Conservation (phyloP, 23 red algal species). For the Gracilaria gracilis region DNA sequence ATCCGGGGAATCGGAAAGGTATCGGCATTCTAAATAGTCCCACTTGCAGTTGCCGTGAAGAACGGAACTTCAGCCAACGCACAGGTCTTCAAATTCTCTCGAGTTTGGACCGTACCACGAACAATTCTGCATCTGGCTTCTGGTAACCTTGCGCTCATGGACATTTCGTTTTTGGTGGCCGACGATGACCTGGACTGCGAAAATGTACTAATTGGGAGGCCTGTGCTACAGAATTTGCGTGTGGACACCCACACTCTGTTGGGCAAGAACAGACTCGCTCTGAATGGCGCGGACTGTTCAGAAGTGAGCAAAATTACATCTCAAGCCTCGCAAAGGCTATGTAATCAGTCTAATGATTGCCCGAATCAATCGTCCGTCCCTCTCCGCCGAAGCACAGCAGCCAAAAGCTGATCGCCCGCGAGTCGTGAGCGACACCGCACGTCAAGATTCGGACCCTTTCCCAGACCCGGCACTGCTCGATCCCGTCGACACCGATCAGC, state of each 20-base stretch:
- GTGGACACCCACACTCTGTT: slow-evolving; percentile 57
- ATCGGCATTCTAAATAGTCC: not conserved
- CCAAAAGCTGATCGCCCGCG: not conserved
- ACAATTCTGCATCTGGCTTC: slow-evolving; percentile 38
- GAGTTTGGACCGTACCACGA: slow-evolving; percentile 27
- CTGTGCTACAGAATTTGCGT: slow-evolving; percentile 29
- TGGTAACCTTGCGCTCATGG: slow-evolving; percentile 23
- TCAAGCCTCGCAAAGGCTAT: not conserved
- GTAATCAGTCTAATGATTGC: slow-evolving; percentile 31
- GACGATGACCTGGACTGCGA: slow-evolving; percentile 49
- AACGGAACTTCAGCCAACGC: not conserved
- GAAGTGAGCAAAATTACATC: slow-evolving; percentile 39
- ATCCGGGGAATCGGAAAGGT: slow-evolving; percentile 9
- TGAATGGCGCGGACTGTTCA: slow-evolving; percentile 58
- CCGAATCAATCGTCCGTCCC: not conserved
- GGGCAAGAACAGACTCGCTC: slow-evolving; percentile 16
- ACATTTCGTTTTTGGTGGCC: slow-evolving; percentile 29
- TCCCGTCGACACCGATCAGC: slow-evolving; percentile 36
- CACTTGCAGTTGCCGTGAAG: not conserved
- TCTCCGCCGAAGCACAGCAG: not conserved
- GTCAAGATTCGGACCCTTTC: slow-evolving; percentile 9
- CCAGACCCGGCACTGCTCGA: slow-evolving; percentile 45
- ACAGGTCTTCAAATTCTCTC: not conserved
- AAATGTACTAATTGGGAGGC: slow-evolving; percentile 33
- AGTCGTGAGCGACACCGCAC: slow-evolving; percentile 29